A percentile compares a stretch with the other conserved stretches of the same genome.
phyloP scores from a whole-genome alignment of 2,329 filamentous ascomycete species.

The Sporothrix brasiliensis region DNA sequence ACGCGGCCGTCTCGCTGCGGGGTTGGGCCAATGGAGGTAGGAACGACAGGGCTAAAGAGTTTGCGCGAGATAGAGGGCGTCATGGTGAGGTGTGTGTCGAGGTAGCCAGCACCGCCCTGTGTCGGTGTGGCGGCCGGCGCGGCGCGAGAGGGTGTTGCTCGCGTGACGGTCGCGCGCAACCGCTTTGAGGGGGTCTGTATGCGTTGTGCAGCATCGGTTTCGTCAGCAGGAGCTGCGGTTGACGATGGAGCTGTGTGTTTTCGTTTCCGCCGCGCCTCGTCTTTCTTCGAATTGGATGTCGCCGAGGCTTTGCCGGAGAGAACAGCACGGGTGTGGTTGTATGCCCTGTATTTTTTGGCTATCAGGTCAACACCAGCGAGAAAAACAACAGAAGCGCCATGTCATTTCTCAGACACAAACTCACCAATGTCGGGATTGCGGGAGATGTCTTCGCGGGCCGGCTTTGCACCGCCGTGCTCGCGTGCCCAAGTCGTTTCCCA shows the following conservation, averaged over 20 bases:
- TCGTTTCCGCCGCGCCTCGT: slow-evolving; percentile 47
- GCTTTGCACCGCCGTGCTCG: slow-evolving; percentile 67
- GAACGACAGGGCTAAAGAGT: slow-evolving; percentile 62
- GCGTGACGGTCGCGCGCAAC: slow-evolving; percentile 1
- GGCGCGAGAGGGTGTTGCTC: slow-evolving; percentile 40
- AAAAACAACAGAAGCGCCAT: background rate
- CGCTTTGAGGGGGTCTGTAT: slow-evolving; percentile 50
- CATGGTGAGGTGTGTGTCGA: slow-evolving; percentile 40
- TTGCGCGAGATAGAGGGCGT: slow-evolving; percentile 62
- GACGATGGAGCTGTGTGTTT: slow-evolving; percentile 38
- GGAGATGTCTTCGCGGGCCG: slow-evolving; percentile 75
- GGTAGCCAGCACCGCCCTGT: slow-evolving; percentile 33
- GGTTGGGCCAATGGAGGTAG: slow-evolving; percentile 72
- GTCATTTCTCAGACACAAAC: slow-evolving; percentile 32
- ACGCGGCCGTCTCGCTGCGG: slow-evolving; percentile 78
- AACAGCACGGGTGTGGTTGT: slow-evolving; percentile 66
- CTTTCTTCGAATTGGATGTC: slow-evolving; percentile 39
- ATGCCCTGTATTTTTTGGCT: slow-evolving; percentile 77
- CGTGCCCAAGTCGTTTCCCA: slow-evolving; percentile 73
- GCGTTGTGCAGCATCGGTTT: slow-evolving; percentile 42
- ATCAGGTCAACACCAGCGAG: slow-evolving; percentile 6
- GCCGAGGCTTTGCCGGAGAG: slow-evolving; percentile 49
- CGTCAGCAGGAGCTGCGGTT: slow-evolving; percentile 30
- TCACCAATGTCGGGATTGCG: slow-evolving; percentile 70
- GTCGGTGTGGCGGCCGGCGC: slow-evolving; percentile 8